Base-by-base conservation (phyloP, 2,329 filamentous ascomycete species). In the Trichophyton simii region DNA sequence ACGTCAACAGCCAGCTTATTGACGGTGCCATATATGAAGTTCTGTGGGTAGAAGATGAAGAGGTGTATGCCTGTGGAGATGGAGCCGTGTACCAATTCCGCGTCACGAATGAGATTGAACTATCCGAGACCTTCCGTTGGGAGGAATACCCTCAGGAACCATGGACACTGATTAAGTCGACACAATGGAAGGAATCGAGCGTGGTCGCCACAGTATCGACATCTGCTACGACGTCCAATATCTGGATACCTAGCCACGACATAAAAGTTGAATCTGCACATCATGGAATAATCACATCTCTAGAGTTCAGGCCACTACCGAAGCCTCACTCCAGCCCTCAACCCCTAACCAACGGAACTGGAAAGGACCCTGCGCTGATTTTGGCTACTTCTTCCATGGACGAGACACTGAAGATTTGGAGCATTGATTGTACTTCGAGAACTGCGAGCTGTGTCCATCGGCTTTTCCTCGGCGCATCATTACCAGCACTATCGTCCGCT, bases 181-280 rank as follows among this genome's bases (percentile, higher is more conserved):
- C 71, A 25, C 67, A 67, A 31, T 68, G 65, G 4, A 67, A 65
- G 2, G 63, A 63, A 6, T 68, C 70, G 1, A 61, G 73, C 6
- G 69, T 77, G 11, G 71, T 73, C 5, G 72, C 78, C 9, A 69
- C 71, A 18, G 76, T 75, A 25, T 63, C 62, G 8, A 42, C 55
- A 6, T 73, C 74, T 20, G 72, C 69, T 42, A 70, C 70, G 2
- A 72, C 66, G n/a, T 68, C 72, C 15, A 66, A 70, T 25, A 67
- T 79, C 28, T 79, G 76, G 76, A 68, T 78, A 38, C 77, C 76
- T n/a, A 76, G 74, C 5, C 75, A 76, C 61, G 72, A 76, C 50
- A 70, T 77, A 18, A 60, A 69, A 36, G 68, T 75, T 31, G 69
- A 73, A 38, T 67, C 69, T 42, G 72, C 74, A 5, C 76, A 79